Evolutionary conservation across 192 early-diverging fungal species (phyloP).

Genomic region (Rhizoclosmatium globosum): DNA sequence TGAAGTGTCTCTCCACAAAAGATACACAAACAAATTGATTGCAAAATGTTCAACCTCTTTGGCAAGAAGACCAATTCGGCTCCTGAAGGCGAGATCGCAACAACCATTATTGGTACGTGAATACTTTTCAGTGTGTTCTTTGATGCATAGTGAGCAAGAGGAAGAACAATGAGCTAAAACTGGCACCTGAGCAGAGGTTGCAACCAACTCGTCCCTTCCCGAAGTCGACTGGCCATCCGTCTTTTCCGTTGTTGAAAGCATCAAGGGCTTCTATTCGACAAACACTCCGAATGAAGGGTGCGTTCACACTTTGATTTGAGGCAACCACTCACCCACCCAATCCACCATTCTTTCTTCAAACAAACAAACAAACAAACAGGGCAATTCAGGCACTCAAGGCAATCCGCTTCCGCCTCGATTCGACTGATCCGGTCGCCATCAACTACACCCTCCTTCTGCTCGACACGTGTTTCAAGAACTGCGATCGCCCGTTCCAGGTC

Average conservation of each 20-base stretch:
- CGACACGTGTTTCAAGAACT: slow-evolving; percentile 37
- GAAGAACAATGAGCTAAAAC: background rate
- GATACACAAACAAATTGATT: background rate
- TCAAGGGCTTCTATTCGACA: slow-evolving; percentile 28
- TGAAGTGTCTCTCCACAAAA: background rate
- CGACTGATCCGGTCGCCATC: slow-evolving; percentile 25
- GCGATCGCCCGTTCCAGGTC: slow-evolving; percentile 17
- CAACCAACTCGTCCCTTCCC: slow-evolving; percentile 10
- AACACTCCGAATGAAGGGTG: slow-evolving; percentile 31
- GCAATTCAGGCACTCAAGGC: slow-evolving; percentile 27
- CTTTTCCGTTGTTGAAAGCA: slow-evolving; percentile 25
- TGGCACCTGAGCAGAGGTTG: slow-evolving; percentile 9
- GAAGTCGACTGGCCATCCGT: slow-evolving; percentile 34
- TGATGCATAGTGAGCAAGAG: background rate
- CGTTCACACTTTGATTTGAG: background rate
- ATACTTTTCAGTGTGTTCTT: background rate
- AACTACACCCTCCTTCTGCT: slow-evolving; percentile 34
- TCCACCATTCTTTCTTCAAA: background rate
- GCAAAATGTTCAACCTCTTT: background rate
- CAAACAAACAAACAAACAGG: background rate
- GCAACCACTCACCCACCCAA: background rate
- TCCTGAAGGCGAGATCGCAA: slow-evolving; percentile 26
- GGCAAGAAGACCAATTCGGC: background rate
- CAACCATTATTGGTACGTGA: slow-evolving; percentile 27
- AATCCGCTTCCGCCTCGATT: slow-evolving; percentile 11